phyloP scores from a whole-genome alignment of 257 asterid species.

The Solanum dulcamara region DNA sequence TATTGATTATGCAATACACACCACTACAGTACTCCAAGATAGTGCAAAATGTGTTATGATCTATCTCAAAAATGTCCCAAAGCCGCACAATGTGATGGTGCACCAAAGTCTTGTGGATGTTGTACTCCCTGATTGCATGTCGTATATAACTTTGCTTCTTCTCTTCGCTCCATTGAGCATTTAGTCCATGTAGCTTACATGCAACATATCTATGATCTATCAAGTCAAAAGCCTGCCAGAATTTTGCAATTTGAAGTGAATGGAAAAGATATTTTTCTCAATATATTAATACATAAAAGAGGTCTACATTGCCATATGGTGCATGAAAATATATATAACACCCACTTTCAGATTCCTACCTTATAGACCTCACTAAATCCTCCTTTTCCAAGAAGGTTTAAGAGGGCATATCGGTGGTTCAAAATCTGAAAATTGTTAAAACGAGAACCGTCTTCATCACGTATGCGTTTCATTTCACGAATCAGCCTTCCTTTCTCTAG shows the following conservation, averaged over 20 bases:
- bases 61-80: slow-evolving; percentile 98
- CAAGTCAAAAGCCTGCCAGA: slow-evolving; percentile 94
- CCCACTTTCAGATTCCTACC: slow-evolving; percentile 26
- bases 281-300: slow-evolving; percentile 3
- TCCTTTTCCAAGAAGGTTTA: slow-evolving; percentile 97
- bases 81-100: slow-evolving; percentile 93
- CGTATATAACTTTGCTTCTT: slow-evolving; percentile 95
- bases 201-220: slow-evolving; percentile 94
- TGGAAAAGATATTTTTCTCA: neutral
- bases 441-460: slow-evolving; percentile 97
- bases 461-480: slow-evolving; percentile 96
- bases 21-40: slow-evolving; percentile 96
- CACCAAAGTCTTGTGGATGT: slow-evolving; percentile 87
- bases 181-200: slow-evolving; percentile 94
- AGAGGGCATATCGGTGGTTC: slow-evolving; percentile 89
- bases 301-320: neutral
- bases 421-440: slow-evolving; percentile 93
- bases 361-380: slow-evolving; percentile 98
- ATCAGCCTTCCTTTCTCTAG: slow-evolving; percentile 92
- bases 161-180: slow-evolving; percentile 99
- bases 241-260: neutral
- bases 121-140: slow-evolving; percentile 98
- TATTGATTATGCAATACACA: slow-evolving; percentile 14
- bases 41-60: slow-evolving; percentile 94
- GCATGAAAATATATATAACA: neutral